These are phyloP conservation scores for Periglandula ipomoeae DNA, from an alignment of 2,329 filamentous ascomycete genomes.

Conservation along the genomic window DNA sequence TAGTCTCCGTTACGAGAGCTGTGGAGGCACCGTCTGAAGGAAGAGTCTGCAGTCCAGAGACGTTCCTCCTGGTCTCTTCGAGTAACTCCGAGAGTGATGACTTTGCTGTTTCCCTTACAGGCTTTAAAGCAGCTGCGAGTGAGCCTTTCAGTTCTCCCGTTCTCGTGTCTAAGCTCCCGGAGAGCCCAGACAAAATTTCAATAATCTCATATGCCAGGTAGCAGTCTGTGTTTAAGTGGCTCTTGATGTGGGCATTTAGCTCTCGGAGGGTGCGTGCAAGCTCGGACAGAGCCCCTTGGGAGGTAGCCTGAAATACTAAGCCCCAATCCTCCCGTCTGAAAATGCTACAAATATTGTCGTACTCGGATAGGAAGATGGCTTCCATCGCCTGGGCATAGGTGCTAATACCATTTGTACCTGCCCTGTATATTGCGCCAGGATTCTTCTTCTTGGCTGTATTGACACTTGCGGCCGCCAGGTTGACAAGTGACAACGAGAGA, in stretches of 20 bases:
- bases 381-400: conserved; percentile 85
- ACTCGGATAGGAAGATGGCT: conserved; percentile 77
- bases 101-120: conserved; percentile 86
- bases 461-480: conserved; percentile 78
- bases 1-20: conserved; percentile 71
- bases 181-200: conserved; percentile 75
- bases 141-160: conserved; percentile 80
- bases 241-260: conserved; percentile 80
- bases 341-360: conserved; percentile 80
- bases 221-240: conserved; percentile 81
- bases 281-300: conserved; percentile 67
- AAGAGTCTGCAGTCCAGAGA: conserved; percentile 55
- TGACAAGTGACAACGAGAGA: conserved; percentile 71
- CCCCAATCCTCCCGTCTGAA: conserved; percentile 83
- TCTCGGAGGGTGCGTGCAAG: conserved; percentile 80
- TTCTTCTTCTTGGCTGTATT: conserved; percentile 75
- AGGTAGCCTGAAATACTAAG: conserved; percentile 68
- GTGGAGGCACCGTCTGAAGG: conserved; percentile 72
- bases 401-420: conserved; percentile 83
- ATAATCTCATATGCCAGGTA: conserved; percentile 93
- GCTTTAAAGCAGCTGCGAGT: conserved; percentile 77
- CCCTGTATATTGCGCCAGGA: conserved; percentile 73
- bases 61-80: conserved; percentile 69
- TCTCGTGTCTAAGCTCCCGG: conserved; percentile 67
- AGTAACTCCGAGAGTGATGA: conserved; percentile 73